Conservation (phyloP, 495 filamentous ascomycete species). For the Penicillium crystallinum region DNA sequence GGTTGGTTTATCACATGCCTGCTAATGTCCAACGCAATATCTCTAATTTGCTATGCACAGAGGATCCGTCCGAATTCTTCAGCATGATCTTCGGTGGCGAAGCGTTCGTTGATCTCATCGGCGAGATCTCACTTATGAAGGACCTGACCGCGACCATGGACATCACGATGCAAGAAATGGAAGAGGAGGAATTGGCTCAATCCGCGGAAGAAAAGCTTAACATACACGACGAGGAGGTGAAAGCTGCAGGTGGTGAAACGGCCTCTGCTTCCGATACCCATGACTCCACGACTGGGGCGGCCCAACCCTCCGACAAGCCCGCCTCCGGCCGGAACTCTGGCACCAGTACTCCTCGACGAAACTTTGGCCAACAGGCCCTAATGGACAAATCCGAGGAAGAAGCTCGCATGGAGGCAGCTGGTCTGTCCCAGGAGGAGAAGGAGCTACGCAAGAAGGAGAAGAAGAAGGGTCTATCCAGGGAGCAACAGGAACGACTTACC, state of each 20-base stretch:
- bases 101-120: constrained; percentile 87
- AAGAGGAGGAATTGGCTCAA: constrained; percentile 57
- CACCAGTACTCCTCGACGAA: constrained; percentile 61
- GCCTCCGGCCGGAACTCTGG: constrained; percentile 45
- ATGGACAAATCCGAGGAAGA: constrained; percentile 90
- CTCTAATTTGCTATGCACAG: constrained; percentile 28
- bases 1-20: constrained; percentile 40
- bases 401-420: constrained; percentile 60
- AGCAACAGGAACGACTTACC: constrained; percentile 83
- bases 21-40: constrained; percentile 18
- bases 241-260: constrained; percentile 23
- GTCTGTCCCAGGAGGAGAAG: constrained; percentile 70
- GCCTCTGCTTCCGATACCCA: constrained; percentile 23
- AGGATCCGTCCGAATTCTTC: constrained; percentile 97
- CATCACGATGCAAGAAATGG: constrained; percentile 71
- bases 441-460: constrained; percentile 77
- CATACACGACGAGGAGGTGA: constrained; percentile 40
- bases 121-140: constrained; percentile 89
- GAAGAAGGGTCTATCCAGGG: constrained; percentile 80
- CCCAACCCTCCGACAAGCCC: constrained; percentile 17
- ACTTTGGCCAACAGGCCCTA: constrained; percentile 71
- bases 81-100: constrained; percentile 97
- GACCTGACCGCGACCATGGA: constrained; percentile 87
- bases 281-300: constrained; percentile 15
- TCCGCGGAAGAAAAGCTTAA: constrained; percentile 47